phyloP scores from a whole-genome alignment of 306 rosid species.

The Vachellia collinsii region DNA sequence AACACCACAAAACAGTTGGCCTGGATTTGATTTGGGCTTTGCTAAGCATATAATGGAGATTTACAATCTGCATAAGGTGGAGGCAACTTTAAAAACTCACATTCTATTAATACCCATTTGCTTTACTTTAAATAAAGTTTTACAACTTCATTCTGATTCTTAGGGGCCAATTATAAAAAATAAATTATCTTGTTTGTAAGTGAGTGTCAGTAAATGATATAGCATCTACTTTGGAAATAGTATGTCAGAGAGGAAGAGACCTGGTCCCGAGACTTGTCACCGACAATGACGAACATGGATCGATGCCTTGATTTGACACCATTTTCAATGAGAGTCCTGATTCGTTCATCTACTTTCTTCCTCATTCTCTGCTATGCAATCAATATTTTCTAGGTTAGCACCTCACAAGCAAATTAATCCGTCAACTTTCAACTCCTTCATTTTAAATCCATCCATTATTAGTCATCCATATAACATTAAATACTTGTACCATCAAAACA shows the following conservation, averaged over 20 bases:
- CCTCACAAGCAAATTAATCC: background rate
- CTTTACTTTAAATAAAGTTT: background rate
- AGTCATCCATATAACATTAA: background rate
- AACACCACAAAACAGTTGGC: slow-evolving; percentile 90
- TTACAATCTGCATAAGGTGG: slow-evolving; percentile 64
- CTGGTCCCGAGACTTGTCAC: slow-evolving; percentile 98
- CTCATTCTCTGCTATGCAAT: slow-evolving; percentile 57
- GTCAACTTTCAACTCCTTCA: slow-evolving; percentile 9
- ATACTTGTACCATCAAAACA: background rate
- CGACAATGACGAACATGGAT: slow-evolving; percentile 83
- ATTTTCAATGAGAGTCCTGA: slow-evolving; percentile 87
- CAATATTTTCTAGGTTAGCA: background rate
- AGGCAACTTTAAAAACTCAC: slow-evolving; percentile 24
- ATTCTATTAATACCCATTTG: slow-evolving; percentile 10
- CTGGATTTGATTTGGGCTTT: slow-evolving; percentile 79
- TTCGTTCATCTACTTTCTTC: slow-evolving; percentile 94
- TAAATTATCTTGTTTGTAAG: background rate
- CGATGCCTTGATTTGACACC: slow-evolving; percentile 87
- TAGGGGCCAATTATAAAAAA: background rate
- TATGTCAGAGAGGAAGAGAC: slow-evolving; percentile 27
- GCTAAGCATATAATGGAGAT: slow-evolving; percentile 86
- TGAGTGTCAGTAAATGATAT: background rate
- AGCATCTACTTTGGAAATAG: no score
- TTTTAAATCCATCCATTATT: slow-evolving; percentile 13
- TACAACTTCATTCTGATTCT: slow-evolving; percentile 1